Evolutionary conservation across 208 protist species (phyloP).

Genomic region (Spongospora subterranea): DNA sequence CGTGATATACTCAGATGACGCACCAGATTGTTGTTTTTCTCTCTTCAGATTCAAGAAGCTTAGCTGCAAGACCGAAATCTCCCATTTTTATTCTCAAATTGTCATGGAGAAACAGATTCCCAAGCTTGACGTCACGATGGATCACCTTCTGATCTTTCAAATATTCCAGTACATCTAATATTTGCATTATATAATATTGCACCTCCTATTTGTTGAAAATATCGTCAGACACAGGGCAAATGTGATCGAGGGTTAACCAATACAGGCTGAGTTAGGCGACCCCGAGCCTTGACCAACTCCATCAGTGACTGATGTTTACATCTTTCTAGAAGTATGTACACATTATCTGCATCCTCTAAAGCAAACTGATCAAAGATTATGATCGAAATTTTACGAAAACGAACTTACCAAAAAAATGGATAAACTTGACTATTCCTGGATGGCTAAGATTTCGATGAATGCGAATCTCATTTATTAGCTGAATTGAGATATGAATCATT

Average conservation of each 20-base stretch:
- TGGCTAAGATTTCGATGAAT: constrained; percentile 94
- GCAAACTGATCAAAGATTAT: background rate
- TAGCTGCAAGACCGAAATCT: constrained; percentile 90
- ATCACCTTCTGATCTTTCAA: constrained; percentile 92
- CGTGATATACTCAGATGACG: background rate
- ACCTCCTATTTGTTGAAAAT: constrained; percentile 45
- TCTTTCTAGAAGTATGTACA: constrained; percentile 97
- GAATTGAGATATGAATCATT: constrained; percentile 22
- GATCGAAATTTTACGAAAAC: background rate
- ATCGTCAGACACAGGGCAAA: background rate
- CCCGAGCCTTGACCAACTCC: constrained; percentile 89
- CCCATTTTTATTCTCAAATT: constrained; percentile 87
- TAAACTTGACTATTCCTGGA: constrained; percentile 93
- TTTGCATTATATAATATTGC: constrained; percentile 66
- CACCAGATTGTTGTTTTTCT: constrained; percentile 77
- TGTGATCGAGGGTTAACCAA: background rate
- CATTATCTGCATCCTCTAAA: constrained; percentile 88
- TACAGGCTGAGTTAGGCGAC: constrained; percentile 56
- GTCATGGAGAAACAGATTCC: constrained; percentile 90
- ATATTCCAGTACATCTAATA: constrained; percentile 88
- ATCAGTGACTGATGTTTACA: constrained; percentile 90
- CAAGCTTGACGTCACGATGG: constrained; percentile 94
- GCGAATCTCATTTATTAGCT: constrained; percentile 92
- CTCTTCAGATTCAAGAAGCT: constrained; percentile 87
- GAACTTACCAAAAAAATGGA: constrained; percentile 84